Evolutionary conservation across 345 rosid genomes (phyloP).

Genomic region (Euclidium syriacum): DNA sequence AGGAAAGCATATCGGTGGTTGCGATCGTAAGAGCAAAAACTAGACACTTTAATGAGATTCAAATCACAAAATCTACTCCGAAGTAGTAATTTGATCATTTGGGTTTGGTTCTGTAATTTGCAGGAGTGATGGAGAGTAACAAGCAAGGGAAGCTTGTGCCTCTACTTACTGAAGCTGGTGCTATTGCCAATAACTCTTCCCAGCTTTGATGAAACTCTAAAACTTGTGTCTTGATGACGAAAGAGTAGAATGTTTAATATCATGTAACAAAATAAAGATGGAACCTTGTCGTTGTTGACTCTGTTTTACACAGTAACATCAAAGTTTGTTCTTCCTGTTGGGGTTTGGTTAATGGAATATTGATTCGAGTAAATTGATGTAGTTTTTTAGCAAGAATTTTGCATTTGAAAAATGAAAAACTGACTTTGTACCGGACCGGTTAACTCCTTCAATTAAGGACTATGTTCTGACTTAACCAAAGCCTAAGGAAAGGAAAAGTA

Average conservation of each 20-base stretch:
- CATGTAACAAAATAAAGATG: not conserved
- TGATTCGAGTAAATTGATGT: not conserved
- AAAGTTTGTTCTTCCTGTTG: no score
- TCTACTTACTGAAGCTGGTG: conserved; percentile 56
- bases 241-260: not conserved
- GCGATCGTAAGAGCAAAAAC: conserved; percentile 42
- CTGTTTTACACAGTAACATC: not conserved
- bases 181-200: conserved; percentile 40
- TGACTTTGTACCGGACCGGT: no score
- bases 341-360: not conserved
- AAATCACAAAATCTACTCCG: not conserved
- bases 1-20: conserved; percentile 66
- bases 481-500: no score
- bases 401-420: no score
- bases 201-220: conserved; percentile 28
- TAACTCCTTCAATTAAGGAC: no score
- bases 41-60: not conserved
- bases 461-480: no score
- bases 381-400: no score
- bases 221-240: not conserved
- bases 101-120: not conserved
- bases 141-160: conserved; percentile 48
- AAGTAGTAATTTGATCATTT: not conserved
- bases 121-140: conserved; percentile 50
- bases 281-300: not conserved